Percentiles rank a stretch among this genome's conserved stretches.
These are phyloP conservation scores for Mallotus nudiflorus DNA, from an alignment of 345 rosid species.

Conservation along the genomic window DNA sequence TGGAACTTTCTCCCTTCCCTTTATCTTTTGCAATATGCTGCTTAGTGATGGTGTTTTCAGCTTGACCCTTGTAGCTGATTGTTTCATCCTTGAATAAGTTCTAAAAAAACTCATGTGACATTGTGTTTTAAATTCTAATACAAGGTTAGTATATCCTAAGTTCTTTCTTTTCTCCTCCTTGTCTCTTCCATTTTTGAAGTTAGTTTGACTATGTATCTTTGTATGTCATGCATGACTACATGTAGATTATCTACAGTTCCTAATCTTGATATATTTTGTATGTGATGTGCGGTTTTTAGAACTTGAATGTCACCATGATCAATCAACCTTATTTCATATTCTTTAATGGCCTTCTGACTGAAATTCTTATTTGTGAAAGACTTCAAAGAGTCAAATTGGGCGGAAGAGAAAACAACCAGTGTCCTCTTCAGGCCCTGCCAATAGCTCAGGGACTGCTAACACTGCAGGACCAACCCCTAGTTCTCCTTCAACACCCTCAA, in stretches of 20 bases:
- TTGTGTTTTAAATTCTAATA: not conserved
- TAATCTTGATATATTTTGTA: not conserved
- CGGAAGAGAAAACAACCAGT: slow-evolving; percentile 54
- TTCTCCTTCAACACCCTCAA: slow-evolving; percentile 57
- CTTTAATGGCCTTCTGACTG: slow-evolving; percentile 9
- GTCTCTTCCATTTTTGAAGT: not conserved
- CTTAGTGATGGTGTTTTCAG: slow-evolving; percentile 2
- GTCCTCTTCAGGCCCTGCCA: slow-evolving; percentile 57
- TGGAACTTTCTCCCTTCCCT: not conserved
- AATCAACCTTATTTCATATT: not conserved
- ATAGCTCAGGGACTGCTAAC: slow-evolving; percentile 55
- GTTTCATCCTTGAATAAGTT: not conserved
- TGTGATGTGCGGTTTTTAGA: not conserved
- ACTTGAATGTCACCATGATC: not conserved
- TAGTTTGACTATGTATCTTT: not conserved
- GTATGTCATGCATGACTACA: not conserved
- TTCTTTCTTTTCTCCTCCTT: not conserved
- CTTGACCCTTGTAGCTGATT: not conserved
- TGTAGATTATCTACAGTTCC: not conserved
- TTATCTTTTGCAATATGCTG: not conserved
- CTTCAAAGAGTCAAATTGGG: slow-evolving; percentile 44
- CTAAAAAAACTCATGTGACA: not conserved
- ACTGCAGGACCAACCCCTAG: slow-evolving; percentile 55
- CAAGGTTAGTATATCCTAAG: not conserved
- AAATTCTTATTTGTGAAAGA: slow-evolving; percentile 34